These are phyloP conservation scores for Diaporthe sp. DNA, from an alignment of 2,329 filamentous ascomycete species.

Conservation along the genomic window DNA sequence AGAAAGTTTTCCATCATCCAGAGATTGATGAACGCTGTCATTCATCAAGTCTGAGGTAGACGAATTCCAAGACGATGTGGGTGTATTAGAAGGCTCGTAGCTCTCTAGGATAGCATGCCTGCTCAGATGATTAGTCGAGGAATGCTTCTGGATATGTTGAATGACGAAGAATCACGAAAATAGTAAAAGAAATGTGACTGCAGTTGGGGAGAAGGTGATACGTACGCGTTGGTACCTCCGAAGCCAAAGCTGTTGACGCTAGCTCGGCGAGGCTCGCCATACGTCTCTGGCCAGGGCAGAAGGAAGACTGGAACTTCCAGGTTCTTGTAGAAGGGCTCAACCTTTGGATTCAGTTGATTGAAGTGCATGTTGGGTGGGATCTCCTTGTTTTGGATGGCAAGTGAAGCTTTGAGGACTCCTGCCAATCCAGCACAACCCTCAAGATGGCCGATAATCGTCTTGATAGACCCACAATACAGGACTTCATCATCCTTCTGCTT, in stretches of 20 bases:
- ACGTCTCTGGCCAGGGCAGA: constrained; percentile 24
- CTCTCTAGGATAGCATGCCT: not conserved
- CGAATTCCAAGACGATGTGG: not conserved
- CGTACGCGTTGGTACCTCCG: constrained; percentile 43
- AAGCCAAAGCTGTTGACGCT: constrained; percentile 50
- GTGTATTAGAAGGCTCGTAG: not conserved
- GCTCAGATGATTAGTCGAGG: not conserved
- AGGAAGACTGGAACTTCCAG: constrained; percentile 35
- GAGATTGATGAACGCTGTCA: not conserved
- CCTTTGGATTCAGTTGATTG: constrained; percentile 41
- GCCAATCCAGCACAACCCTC: constrained; percentile 45
- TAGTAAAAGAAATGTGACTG: too few relatives aligned
- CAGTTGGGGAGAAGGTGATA: too few relatives aligned
- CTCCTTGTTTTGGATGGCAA: constrained; percentile 43
- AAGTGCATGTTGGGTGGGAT: constrained; percentile 44
- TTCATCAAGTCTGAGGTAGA: not conserved
- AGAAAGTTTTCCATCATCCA: not conserved
- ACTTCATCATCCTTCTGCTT: not conserved
- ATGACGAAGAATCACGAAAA: too few relatives aligned
- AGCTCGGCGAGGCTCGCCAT: constrained; percentile 42
- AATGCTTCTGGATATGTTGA: not conserved
- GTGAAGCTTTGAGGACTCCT: constrained; percentile 44
- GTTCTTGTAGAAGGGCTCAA: constrained; percentile 38
- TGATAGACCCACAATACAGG: constrained; percentile 44
- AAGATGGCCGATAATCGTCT: constrained; percentile 46